Base-by-base conservation (phyloP, 2,329 filamentous ascomycete species). In the Fusarium haematococcum region DNA sequence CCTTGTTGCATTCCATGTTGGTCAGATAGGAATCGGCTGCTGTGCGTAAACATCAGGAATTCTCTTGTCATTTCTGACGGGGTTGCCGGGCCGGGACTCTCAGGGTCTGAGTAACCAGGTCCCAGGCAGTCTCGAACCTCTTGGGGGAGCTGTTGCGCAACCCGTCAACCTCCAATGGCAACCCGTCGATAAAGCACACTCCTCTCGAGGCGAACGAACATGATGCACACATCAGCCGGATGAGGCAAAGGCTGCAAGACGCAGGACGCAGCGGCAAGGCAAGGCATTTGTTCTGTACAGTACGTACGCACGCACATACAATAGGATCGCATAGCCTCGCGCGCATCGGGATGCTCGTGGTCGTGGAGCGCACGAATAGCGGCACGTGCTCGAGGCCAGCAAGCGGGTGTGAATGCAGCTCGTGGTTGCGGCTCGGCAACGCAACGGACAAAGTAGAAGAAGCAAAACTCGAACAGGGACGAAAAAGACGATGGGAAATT, bases 51-150 rank as follows among this genome's bases (percentile, higher is more conserved):
- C 10, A 60, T 63, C 48, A 73, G 66, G 37, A 59, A 71, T 33
- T 74, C 20, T 54, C n/a, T 45, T 41, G 68, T 68, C 59, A 70
- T 59, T 67, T 70, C 32, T 75, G 45, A 70, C 72, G 72, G 69
- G 27, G 41, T 70, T 75, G 58, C 69, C 72, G 72, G 72, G 66
- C 72, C 72, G 72, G 69, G 57, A 52, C 33, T 20, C 54, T 41
- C 33, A 75, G 52, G 43, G 60, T 35, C 63, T 50, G 48, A 35
- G 71, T 50, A 16, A n/a, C 39, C 43, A 48, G 33, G 39, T 56
- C 63, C 63, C 20, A 70, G 57, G 57, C 62, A 70, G 66, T 68
- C 72, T 75, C 72, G 69, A 75, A 63, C 60, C 23, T 67, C 41
- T 67, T 52, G 16, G 43, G 37, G 50, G 59, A 73, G 37, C 27